These are phyloP conservation scores for Aurifilum marmelostoma DNA, from an alignment of 2,329 filamentous ascomycete genomes.

Conservation along the genomic window DNA sequence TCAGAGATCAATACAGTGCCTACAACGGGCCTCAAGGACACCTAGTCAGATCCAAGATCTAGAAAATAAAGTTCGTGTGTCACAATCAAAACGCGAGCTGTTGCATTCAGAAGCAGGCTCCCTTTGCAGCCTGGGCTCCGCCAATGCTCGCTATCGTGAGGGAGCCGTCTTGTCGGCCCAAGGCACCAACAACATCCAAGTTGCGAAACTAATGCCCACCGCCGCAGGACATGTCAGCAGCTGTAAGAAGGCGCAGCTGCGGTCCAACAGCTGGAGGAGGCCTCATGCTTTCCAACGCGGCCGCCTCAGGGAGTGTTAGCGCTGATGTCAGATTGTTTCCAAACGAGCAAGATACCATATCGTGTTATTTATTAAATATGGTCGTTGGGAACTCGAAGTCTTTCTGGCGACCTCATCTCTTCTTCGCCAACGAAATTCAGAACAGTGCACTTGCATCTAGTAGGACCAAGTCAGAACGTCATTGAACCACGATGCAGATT, in stretches of 20 bases:
- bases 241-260: not conserved
- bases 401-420: too few species aligned
- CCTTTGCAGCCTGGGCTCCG: not conserved
- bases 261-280: not conserved
- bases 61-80: too few species aligned
- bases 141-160: not conserved
- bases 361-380: not conserved
- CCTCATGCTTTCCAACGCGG: not conserved
- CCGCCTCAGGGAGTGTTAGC: not conserved
- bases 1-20: not conserved
- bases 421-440: not conserved
- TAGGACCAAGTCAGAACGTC: not conserved
- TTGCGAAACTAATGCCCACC: not conserved
- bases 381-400: not conserved
- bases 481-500: conserved; percentile 15
- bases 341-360: not conserved
- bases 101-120: not conserved
- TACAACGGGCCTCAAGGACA: too few species aligned
- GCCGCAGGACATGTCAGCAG: not conserved
- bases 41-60: too few species aligned
- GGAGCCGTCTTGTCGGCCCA: not conserved
- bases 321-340: not conserved
- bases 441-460: not conserved
- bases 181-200: not conserved
- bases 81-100: not conserved